Evolutionary conservation across 140 eudicot species (phyloP).

Genomic region (Anethum foeniculum): DNA sequence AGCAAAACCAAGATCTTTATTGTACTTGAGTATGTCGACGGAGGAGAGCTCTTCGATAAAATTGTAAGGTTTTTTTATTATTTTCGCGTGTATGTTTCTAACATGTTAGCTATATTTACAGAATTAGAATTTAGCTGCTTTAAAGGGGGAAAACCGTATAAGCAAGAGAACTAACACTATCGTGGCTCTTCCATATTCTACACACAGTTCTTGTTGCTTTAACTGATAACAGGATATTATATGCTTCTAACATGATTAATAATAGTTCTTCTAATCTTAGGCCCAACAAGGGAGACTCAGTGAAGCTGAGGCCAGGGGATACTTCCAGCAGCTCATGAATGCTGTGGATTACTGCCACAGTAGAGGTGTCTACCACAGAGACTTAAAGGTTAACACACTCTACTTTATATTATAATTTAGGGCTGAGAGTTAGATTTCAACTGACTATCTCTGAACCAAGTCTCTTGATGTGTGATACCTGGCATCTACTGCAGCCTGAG

Average conservation of each 20-base stretch:
- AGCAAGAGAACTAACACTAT: background rate
- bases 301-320: conserved; percentile 83
- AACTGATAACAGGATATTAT: background rate
- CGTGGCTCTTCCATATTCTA: background rate
- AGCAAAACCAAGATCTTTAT: conserved; percentile 89
- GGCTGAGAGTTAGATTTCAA: background rate
- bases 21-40: conserved; percentile 79
- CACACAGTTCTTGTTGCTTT: background rate
- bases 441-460: background rate
- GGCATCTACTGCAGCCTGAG: conserved; percentile 57
- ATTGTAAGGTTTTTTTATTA: conserved; percentile 41
- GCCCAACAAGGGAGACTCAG: conserved; percentile 68
- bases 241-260: background rate
- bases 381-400: conserved; percentile 53
- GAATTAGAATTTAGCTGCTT: no score
- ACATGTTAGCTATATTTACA: background rate
- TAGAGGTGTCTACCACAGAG: conserved; percentile 93
- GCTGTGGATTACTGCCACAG: conserved; percentile 97
- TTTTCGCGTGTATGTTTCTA: background rate
- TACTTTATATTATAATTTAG: background rate
- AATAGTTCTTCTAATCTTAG: conserved; percentile 20
- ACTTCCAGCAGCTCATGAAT: conserved; percentile 89
- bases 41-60: conserved; percentile 92
- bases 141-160: background rate
- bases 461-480: background rate